These are phyloP conservation scores for Omphalotus guepiniiformis DNA, from an alignment of 768 basidiomycete species.

Conservation along the genomic window DNA sequence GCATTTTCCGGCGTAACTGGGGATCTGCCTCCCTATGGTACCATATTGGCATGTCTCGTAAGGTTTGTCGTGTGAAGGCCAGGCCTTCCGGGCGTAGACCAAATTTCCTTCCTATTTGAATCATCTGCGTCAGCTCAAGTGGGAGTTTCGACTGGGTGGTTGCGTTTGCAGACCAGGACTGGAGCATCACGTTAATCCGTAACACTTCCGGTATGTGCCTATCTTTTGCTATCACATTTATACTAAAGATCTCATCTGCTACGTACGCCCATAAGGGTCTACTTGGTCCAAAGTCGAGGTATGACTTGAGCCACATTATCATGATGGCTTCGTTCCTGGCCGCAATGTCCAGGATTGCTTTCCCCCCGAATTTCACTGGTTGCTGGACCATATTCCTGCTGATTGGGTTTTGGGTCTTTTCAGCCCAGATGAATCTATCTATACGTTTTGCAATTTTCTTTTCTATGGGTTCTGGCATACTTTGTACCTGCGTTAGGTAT, in stretches of 20 bases:
- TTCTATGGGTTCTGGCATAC: slow-evolving; percentile 21
- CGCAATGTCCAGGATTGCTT: slow-evolving; percentile 7
- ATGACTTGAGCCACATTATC: slow-evolving; percentile 21
- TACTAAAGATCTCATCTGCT: slow-evolving; percentile 20
- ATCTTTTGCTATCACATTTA: not conserved
- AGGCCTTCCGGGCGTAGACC: slow-evolving; percentile 13
- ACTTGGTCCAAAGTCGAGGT: slow-evolving; percentile 11
- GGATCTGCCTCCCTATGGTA: slow-evolving; percentile 24
- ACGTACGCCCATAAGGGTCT: slow-evolving; percentile 26
- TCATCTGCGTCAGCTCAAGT: slow-evolving; percentile 12
- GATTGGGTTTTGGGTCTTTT: slow-evolving; percentile 3
- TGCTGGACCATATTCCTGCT: slow-evolving; percentile 22
- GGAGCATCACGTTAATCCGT: slow-evolving; percentile 20
- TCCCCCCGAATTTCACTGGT: slow-evolving; percentile 1
- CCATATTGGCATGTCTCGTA: slow-evolving; percentile 25
- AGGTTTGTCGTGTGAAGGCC: slow-evolving; percentile 7
- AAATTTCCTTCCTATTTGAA: slow-evolving; percentile 19
- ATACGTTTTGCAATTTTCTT: slow-evolving; percentile 12
- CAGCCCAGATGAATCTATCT: slow-evolving; percentile 17
- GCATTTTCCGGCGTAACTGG: too few species aligned
- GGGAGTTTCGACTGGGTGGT: slow-evolving; percentile 11
- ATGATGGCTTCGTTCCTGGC: slow-evolving; percentile 14
- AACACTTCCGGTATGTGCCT: not conserved
- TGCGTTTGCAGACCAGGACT: slow-evolving; percentile 23
- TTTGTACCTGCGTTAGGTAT: slow-evolving; percentile 26